A percentile compares a stretch with the other conserved stretches of the same genome.
Evolutionary conservation across 2,329 filamentous ascomycete species (phyloP).

Genomic region (Penicillium concentricum): DNA sequence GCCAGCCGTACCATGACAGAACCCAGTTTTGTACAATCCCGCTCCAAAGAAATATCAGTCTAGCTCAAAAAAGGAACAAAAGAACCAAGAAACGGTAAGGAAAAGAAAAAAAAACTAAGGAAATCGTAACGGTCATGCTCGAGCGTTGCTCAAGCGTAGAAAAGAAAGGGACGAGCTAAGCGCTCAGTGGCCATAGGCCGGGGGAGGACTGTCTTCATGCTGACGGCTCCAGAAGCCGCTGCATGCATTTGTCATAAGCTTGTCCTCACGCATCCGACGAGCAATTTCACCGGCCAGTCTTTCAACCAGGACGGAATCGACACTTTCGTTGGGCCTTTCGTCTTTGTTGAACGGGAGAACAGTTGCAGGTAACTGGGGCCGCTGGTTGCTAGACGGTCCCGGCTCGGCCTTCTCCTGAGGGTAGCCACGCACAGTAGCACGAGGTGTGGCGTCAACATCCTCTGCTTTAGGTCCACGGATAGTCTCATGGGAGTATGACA

Average conservation of each 20-base stretch:
- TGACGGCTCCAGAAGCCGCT: slow-evolving; percentile 39
- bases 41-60: slow-evolving; percentile 22
- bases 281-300: slow-evolving; percentile 92
- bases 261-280: slow-evolving; percentile 79
- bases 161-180: not conserved
- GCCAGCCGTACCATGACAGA: slow-evolving; percentile 23
- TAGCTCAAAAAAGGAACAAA: slow-evolving; percentile 1
- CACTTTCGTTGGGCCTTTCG: slow-evolving; percentile 32
- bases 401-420: slow-evolving; percentile 30
- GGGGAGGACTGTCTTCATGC: slow-evolving; percentile 42
- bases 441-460: slow-evolving; percentile 37
- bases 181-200: slow-evolving; percentile 45
- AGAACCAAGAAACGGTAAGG: not conserved
- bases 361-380: slow-evolving; percentile 31
- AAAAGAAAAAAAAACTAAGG: slow-evolving; percentile 11
- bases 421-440: slow-evolving; percentile 25
- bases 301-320: slow-evolving; percentile 50
- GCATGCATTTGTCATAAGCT: slow-evolving; percentile 46
- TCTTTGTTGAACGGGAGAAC: slow-evolving; percentile 37
- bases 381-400: slow-evolving; percentile 22
- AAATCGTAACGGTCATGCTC: slow-evolving; percentile 23
- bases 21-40: slow-evolving; percentile 30
- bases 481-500: slow-evolving; percentile 28
- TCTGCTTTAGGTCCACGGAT: slow-evolving; percentile 16
- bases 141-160: slow-evolving; percentile 12